phyloP scores from a whole-genome alignment of 1,284 basidiomycete genomes.

The Leccinum subfulvum region DNA sequence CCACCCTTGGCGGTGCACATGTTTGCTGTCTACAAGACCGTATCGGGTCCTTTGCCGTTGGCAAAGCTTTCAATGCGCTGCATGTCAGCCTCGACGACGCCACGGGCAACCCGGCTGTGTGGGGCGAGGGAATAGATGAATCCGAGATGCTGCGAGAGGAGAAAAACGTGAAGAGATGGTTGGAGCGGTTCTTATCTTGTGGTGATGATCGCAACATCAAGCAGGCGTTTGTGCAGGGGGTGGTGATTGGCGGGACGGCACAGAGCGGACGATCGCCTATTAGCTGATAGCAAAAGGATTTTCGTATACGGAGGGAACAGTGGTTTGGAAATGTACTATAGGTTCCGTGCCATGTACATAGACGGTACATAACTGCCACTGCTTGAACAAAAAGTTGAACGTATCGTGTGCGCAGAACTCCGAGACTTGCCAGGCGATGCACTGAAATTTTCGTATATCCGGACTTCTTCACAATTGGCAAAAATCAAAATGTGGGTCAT shows the following conservation, averaged over 20 bases:
- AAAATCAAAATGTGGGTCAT: too few relatives aligned
- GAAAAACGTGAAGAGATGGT: conserved; percentile 43
- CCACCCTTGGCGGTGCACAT: conserved; percentile 86
- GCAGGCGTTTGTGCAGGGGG: conserved; percentile 84
- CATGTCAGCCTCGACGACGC: conserved; percentile 53
- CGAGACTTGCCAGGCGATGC: too few relatives aligned
- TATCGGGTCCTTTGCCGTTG: conserved; percentile 74
- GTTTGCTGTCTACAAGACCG: conserved; percentile 70
- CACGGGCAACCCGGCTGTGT: conserved; percentile 59
- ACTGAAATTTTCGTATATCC: too few relatives aligned
- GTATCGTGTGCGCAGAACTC: too few relatives aligned
- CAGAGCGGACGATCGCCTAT: neutral
- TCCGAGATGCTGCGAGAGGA: conserved; percentile 3
- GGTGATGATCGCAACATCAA: conserved; percentile 88
- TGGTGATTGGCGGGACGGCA: conserved; percentile 64
- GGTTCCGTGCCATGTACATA: too few relatives aligned
- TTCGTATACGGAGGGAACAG: neutral
- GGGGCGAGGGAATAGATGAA: conserved; percentile 40
- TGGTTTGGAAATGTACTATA: too few relatives aligned
- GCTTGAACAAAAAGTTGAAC: too few relatives aligned
- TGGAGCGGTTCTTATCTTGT: conserved; percentile 76
- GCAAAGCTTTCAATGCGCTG: conserved; percentile 90
- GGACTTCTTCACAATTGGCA: too few relatives aligned
- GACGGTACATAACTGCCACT: too few relatives aligned
- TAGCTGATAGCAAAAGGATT: neutral